Evolutionary conservation across 768 basidiomycete species (phyloP).

Genomic region (Collybiopsis luxurians): DNA sequence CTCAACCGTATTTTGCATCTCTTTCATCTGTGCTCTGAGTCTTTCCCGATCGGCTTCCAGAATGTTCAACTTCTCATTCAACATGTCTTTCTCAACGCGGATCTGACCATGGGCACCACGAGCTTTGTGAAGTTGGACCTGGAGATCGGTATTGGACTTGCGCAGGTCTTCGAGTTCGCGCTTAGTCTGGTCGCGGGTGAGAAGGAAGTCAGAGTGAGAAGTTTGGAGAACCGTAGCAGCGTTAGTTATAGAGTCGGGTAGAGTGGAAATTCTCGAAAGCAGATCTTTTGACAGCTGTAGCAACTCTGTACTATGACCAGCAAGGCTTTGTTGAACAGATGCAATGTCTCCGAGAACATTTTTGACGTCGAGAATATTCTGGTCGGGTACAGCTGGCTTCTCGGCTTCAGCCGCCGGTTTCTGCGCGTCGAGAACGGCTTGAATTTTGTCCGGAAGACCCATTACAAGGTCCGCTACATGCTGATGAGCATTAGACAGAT

Average conservation of each 20-base stretch:
- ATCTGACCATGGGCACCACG: slow-evolving; percentile 75
- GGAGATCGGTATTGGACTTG: slow-evolving; percentile 63
- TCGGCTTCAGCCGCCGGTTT: slow-evolving; percentile 25
- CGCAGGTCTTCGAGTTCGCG: slow-evolving; percentile 72
- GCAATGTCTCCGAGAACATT: slow-evolving; percentile 45
- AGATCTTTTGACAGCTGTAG: slow-evolving; percentile 50
- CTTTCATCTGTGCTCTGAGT: slow-evolving; percentile 51
- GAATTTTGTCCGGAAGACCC: slow-evolving; percentile 46
- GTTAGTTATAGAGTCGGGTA: slow-evolving; percentile 59
- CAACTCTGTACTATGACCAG: slow-evolving; percentile 47
- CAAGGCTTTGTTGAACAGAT: slow-evolving; percentile 47
- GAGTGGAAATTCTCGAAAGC: slow-evolving; percentile 46
- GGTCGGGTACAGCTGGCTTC: slow-evolving; percentile 24
- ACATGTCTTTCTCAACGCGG: slow-evolving; percentile 77
- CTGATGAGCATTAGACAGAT: slow-evolving; percentile 36
- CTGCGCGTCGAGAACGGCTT: slow-evolving; percentile 42
- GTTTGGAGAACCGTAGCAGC: slow-evolving; percentile 56
- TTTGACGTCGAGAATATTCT: slow-evolving; percentile 44
- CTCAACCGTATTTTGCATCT: slow-evolving; percentile 41
- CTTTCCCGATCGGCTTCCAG: slow-evolving; percentile 67
- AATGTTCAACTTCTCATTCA: slow-evolving; percentile 57
- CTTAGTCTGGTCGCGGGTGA: slow-evolving; percentile 53
- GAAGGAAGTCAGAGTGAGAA: slow-evolving; percentile 58
- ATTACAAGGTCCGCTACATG: slow-evolving; percentile 40
- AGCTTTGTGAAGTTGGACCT: slow-evolving; percentile 72